Base-by-base conservation (phyloP, 768 basidiomycete genomes). In the Boletus fagicola region DNA sequence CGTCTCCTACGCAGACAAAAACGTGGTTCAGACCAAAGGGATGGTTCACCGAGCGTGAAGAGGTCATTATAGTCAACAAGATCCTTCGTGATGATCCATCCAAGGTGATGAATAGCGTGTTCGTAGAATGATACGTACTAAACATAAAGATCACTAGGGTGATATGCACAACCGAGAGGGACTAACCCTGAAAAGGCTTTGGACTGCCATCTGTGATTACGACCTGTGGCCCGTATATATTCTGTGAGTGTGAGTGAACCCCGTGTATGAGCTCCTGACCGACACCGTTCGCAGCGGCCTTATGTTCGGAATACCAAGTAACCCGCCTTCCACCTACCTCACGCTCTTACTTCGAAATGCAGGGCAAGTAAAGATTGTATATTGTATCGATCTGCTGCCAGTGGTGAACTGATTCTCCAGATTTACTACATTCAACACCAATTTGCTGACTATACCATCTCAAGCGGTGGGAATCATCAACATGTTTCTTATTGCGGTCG, bases 81-180 rank as follows among this genome's bases (percentile, higher is more conserved):
- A 74, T 87, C n/a, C 71, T 87, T 22, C 76, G 85, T 8, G 85
- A 86, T 65, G 84, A 86, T 64, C 84, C 85, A 5, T 76, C 78
- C 9, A 86, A 85, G 72, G 81, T 77, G 10, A 46, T 6, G 1
- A 42, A 12, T 20, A 13, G 2, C 3, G 3, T 26, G 18, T 33
- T 24, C 24, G 15, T 31, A 13, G 5, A 30, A 24, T 15, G 8
- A 15, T 43, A 3, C 5, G 12, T 54, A 8, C 35, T 61, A 28
- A 48, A 42, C 22, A 13, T n/a, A n/a, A n/a, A n/a, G n/a, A n/a
- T 47, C 20, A 43, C 20, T 24, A 62, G 59, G 63, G 63, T 15
- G 83, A 85, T 56, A 86, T 88, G 87, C 85, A 86, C 69, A 88
- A 88, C 58, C 81, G 87, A 42, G 80, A 88, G 69, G 83, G 80